Percentiles rank a stretch among this genome's conserved stretches.
Evolutionary conservation across 495 filamentous ascomycete genomes (phyloP).

Genomic region (Neurospora sp.): DNA sequence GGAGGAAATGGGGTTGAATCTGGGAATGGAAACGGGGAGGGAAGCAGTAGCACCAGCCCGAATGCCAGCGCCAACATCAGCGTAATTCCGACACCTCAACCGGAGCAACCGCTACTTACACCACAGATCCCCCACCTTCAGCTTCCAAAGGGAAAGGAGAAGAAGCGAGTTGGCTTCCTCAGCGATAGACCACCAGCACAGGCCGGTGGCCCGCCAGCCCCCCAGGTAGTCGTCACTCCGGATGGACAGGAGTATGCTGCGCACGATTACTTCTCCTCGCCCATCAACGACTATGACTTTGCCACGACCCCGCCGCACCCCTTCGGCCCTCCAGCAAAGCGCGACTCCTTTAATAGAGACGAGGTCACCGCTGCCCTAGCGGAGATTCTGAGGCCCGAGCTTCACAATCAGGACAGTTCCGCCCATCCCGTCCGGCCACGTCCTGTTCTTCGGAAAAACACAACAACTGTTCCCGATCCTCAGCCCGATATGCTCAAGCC

Average conservation of each 20-base stretch:
- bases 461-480: not conserved
- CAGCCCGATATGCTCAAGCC: not conserved
- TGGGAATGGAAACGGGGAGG: not conserved
- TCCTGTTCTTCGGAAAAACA: conserved; percentile 18
- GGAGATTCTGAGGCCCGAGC: conserved; percentile 13
- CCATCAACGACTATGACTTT: conserved; percentile 3
- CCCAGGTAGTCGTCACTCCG: conserved; percentile 3
- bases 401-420: conserved; percentile 1
- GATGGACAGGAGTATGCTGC: conserved; percentile 1
- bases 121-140: not conserved
- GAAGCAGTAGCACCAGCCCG: not conserved
- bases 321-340: not conserved
- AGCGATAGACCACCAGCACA: conserved; percentile 4
- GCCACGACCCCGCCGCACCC: conserved; percentile 1
- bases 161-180: conserved; percentile 23
- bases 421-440: conserved; percentile 14
- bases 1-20: not conserved
- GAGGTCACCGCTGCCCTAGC: conserved; percentile 15
- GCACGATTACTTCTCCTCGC: conserved; percentile 18
- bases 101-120: not conserved
- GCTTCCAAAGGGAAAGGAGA: conserved; percentile 18
- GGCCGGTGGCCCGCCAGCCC: not conserved
- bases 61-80: not conserved
- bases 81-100: not conserved
- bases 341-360: conserved; percentile 19